phyloP scores from a whole-genome alignment of 2,329 filamentous ascomycete species.

The Cladosporium oxysporum region DNA sequence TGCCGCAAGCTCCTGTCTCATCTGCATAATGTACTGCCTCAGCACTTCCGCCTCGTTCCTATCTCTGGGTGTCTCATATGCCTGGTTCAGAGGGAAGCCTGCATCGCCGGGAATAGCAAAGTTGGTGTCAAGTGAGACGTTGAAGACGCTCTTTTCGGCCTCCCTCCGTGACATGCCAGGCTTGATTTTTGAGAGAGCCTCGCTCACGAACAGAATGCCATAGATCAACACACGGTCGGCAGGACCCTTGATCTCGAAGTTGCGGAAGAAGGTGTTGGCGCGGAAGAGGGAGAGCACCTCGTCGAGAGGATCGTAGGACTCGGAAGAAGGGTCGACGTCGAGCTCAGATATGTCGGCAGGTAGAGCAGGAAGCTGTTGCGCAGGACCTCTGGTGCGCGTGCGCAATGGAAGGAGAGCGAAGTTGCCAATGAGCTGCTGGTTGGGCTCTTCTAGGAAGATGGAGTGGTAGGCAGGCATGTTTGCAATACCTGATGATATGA shows the following conservation, averaged over 20 bases:
- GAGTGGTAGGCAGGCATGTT: conserved; percentile 78
- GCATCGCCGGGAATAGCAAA: conserved; percentile 95
- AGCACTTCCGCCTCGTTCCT: conserved; percentile 87
- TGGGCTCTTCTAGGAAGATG: conserved; percentile 83
- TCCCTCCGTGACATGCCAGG: conserved; percentile 67
- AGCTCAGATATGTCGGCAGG: conserved; percentile 56
- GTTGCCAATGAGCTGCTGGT: conserved; percentile 74
- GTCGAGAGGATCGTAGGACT: conserved; percentile 95
- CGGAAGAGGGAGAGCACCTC: conserved; percentile 92
- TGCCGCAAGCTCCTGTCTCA: conserved; percentile 84
- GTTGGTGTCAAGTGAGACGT: conserved; percentile 85
- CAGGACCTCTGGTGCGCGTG: conserved; percentile 92
- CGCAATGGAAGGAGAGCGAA: conserved; percentile 92
- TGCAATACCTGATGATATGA: conserved; percentile 10
- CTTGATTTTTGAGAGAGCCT: conserved; percentile 86
- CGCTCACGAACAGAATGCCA: conserved; percentile 91
- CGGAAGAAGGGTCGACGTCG: conserved; percentile 74
- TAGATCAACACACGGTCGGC: conserved; percentile 95
- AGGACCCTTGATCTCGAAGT: conserved; percentile 97
- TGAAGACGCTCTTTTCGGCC: conserved; percentile 77
- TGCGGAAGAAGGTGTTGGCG: conserved; percentile 98
- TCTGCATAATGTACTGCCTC: conserved; percentile 86
- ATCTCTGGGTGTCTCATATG: conserved; percentile 86
- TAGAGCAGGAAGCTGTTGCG: conserved; percentile 73
- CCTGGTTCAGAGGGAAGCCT: conserved; percentile 90